A percentile compares a stretch with the other conserved stretches of the same genome.
Evolutionary conservation across 1,284 basidiomycete genomes (phyloP).

Genomic region (Pterulicium gracile): DNA sequence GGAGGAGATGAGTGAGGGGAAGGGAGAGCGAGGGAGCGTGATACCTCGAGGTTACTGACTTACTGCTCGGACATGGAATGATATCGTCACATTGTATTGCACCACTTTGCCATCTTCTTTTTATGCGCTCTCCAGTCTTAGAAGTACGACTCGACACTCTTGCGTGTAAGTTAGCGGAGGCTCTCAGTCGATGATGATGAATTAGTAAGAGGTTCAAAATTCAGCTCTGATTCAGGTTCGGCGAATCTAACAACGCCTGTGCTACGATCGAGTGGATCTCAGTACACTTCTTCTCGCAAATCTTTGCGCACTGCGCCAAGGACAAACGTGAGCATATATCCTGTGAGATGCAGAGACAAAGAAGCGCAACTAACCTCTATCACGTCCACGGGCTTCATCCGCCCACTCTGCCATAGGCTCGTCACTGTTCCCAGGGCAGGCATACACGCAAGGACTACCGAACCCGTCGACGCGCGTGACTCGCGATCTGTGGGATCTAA

Average conservation of each 20-base stretch:
- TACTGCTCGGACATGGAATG: too few relatives aligned
- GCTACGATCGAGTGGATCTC: constrained; percentile 69
- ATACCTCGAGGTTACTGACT: too few relatives aligned
- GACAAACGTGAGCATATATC: background rate
- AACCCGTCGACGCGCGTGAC: constrained; percentile 40
- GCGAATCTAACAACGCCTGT: constrained; percentile 44
- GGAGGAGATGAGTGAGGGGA: too few relatives aligned
- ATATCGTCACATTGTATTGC: background rate
- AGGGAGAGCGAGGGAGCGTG: background rate
- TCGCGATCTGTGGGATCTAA: constrained; percentile 78
- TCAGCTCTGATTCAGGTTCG: constrained; percentile 13
- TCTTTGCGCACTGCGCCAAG: constrained; percentile 45
- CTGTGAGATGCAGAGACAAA: background rate
- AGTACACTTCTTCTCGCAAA: constrained; percentile 54
- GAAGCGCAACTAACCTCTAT: constrained; percentile 35
- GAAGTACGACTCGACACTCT: too few relatives aligned
- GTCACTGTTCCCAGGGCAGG: constrained; percentile 87
- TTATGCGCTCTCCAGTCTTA: too few relatives aligned
- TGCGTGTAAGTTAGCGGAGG: too few relatives aligned
- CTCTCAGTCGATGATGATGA: too few relatives aligned
- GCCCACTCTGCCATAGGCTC: constrained; percentile 71
- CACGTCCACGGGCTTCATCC: constrained; percentile 37
- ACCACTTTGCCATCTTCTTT: too few relatives aligned
- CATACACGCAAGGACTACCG: constrained; percentile 70
- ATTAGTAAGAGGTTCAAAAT: too few relatives aligned